These are phyloP conservation scores for Beauveria rudraprayagi DNA, from an alignment of 2,329 filamentous ascomycete genomes.

Conservation along the genomic window DNA sequence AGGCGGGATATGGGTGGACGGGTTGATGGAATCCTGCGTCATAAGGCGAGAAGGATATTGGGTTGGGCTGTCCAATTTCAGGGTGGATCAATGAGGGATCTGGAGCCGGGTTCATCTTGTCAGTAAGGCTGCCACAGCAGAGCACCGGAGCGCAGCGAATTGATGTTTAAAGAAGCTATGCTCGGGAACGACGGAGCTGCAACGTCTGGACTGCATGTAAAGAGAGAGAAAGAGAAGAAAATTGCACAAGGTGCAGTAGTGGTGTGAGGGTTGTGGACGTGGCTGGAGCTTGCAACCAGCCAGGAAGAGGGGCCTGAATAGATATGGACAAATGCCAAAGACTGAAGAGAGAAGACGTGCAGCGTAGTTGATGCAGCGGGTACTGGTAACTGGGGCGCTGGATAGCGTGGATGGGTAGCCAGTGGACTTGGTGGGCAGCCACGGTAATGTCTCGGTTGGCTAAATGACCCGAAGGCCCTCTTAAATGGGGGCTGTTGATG, in stretches of 20 bases:
- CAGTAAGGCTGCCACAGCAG: constrained; percentile 21
- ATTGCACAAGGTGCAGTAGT: background rate
- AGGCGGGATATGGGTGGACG: constrained; percentile 45
- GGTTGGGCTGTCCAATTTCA: constrained; percentile 39
- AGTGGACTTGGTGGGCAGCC: background rate
- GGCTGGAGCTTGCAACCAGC: constrained; percentile 9
- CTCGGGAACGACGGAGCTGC: background rate
- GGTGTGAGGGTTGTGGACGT: constrained; percentile 1
- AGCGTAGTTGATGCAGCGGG: background rate
- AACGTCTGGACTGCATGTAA: background rate
- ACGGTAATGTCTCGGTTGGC: constrained; percentile 4
- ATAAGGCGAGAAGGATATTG: constrained; percentile 37
- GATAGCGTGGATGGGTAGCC: background rate
- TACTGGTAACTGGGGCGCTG: background rate
- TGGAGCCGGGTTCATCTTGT: constrained; percentile 28
- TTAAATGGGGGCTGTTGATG: too few species aligned
- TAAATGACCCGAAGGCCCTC: constrained; percentile 2
- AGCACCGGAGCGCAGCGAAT: constrained; percentile 1
- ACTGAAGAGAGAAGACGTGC: background rate
- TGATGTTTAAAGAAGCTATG: background rate
- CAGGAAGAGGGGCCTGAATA: background rate
- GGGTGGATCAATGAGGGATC: constrained; percentile 51
- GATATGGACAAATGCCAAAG: background rate
- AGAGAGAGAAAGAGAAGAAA: background rate
- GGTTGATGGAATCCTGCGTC: constrained; percentile 41